Evolutionary conservation across 2,329 filamentous ascomycete species (phyloP).

Genomic region (Botryosphaeria dothidea): DNA sequence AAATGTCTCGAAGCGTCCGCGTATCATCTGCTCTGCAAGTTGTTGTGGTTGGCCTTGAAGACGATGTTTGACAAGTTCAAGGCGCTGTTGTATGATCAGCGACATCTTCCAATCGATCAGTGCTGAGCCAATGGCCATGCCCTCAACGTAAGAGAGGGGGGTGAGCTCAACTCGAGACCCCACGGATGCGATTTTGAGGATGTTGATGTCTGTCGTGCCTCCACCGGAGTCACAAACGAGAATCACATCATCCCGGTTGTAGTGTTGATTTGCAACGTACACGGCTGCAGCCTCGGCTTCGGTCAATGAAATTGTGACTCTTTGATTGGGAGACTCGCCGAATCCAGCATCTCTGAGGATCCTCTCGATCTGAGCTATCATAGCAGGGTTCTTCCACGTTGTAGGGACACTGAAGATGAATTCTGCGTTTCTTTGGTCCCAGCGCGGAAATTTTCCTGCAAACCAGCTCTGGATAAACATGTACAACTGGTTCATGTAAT

Average conservation of each 20-base stretch:
- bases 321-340: slow-evolving; percentile 35
- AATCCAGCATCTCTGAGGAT: slow-evolving; percentile 49
- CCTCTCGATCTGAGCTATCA: slow-evolving; percentile 49
- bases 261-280: slow-evolving; percentile 28
- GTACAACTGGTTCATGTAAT: slow-evolving; percentile 47
- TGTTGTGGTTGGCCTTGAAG: not conserved
- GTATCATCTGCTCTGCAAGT: not conserved
- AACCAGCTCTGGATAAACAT: slow-evolving; percentile 40
- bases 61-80: not conserved
- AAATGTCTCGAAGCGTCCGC: not conserved
- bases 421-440: slow-evolving; percentile 36
- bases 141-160: not conserved
- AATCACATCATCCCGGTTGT: slow-evolving; percentile 37
- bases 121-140: slow-evolving; percentile 22
- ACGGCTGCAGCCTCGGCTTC: slow-evolving; percentile 52
- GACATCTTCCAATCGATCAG: not conserved
- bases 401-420: slow-evolving; percentile 57
- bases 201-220: slow-evolving; percentile 35
- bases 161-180: not conserved
- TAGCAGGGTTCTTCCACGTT: slow-evolving; percentile 49
- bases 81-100: not conserved
- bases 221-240: slow-evolving; percentile 48
- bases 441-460: slow-evolving; percentile 29
- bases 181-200: not conserved
- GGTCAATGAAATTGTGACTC: slow-evolving; percentile 42